Percentiles rank a stretch among this genome's conserved stretches.
phyloP scores from a whole-genome alignment of 1,139 yeast genomes.

The Taphrina sp. region DNA sequence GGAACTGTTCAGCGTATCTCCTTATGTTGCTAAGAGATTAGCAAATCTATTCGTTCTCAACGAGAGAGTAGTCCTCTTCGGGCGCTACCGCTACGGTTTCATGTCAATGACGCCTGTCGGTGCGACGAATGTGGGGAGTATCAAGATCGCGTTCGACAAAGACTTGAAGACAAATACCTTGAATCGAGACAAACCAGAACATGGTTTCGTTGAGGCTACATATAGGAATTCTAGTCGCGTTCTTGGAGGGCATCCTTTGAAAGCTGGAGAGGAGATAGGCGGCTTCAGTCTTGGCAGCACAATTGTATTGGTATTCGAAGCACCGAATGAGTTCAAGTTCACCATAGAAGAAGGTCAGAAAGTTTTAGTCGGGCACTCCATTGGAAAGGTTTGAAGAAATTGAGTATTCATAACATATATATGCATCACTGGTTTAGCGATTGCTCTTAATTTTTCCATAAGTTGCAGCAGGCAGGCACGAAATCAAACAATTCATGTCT shows the following conservation, averaged over 20 bases:
- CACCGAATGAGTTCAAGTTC: slow-evolving; percentile 75
- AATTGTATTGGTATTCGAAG: slow-evolving; percentile 93
- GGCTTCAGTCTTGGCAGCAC: slow-evolving; percentile 96
- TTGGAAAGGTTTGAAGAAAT: no score
- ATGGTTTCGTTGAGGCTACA: slow-evolving; percentile 90
- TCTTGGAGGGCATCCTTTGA: slow-evolving; percentile 84
- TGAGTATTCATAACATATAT: no score
- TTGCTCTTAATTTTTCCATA: no score
- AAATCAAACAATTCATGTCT: no score
- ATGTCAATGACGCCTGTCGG: slow-evolving; percentile 99
- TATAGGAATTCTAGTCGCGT: slow-evolving; percentile 74
- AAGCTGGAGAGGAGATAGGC: slow-evolving; percentile 94
- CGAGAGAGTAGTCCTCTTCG: slow-evolving; percentile 91
- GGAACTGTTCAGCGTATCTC: slow-evolving; percentile 92
- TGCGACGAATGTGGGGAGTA: slow-evolving; percentile 97
- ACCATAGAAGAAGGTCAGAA: slow-evolving; percentile 66
- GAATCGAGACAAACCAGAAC: slow-evolving; percentile 42
- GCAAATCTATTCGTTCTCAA: slow-evolving; percentile 86
- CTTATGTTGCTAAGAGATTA: slow-evolving; percentile 85
- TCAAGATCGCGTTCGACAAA: slow-evolving; percentile 85
- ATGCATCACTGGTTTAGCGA: no score
- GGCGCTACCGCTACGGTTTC: slow-evolving; percentile 95
- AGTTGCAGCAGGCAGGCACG: no score
- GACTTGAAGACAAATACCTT: slow-evolving; percentile 71
- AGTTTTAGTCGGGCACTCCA: slow-evolving; percentile 69